Base-by-base conservation (phyloP, 352 stramenopile species). In the Saprolegnia diclina region DNA sequence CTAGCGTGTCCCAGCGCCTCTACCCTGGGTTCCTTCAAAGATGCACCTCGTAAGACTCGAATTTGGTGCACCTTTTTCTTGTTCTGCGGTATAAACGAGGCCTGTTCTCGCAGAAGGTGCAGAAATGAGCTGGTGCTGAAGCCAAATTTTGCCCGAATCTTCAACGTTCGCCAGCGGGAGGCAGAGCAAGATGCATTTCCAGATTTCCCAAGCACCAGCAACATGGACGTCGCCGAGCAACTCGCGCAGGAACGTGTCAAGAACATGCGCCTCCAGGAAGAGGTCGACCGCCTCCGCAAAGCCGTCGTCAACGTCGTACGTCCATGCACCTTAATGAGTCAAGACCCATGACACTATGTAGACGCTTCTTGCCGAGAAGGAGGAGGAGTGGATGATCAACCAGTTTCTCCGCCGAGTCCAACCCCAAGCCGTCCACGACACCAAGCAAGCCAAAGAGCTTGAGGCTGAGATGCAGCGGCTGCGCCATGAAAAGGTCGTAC, bases 351-450 rank as follows among this genome's bases (percentile, higher is more conserved):
- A 1, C 29, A 24, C 19, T 38, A 7, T 40, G 4, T 55, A 66
- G 57, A 54, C 57, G 38, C 57, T 66, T 32, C 37, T 35, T 13
- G 57, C 57, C 0, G 57, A 66, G 40, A 66, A 66, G 26, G 57
- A 66, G 50, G 57, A 66, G 26, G 57, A 66, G 57, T 66, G 26
- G 21, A 66, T 66, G 18, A 35, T 66, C 19, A 66, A 66, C 40
- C 42, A 48, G 38, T 66, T 66, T 9, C 52, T 66, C 57, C 57
- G 57, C 14, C 57, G 57, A 5, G 32, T 56, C 21, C 40, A 66
- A 42, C 48, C 48, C 19, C 40, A 40, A 21, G 37, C 26, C 18
- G 42, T 22, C 4, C 5, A 35, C 21, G 22, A 48, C 14, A n/a
- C n/a, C 10, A 53, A 66, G 24, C n/a, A 24, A 11, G 24, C 53